Evolutionary conservation across 257 asterid species (phyloP), one percentile per base, ranked within the genome.

Genomic region (Solanum ossicruentum): DNA sequence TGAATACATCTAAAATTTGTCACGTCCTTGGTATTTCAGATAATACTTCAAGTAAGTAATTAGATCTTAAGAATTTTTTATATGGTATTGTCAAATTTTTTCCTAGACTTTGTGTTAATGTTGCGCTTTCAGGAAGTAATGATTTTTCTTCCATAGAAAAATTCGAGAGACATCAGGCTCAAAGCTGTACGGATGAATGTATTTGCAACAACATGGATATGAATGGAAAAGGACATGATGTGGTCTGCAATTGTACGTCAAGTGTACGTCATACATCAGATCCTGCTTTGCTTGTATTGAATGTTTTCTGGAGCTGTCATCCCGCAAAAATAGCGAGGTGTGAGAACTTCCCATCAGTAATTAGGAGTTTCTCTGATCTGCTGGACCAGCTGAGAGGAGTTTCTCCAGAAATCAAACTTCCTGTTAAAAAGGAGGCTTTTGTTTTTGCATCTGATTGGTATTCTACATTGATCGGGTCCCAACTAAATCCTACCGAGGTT

Each of bases 1-100:
- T 79, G 79, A 91, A 86, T 80, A 82, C 90, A n/a, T 93, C 90
- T 17, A 87, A 60, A 63, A 83, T 92, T 83, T 79, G 90, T 82
- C 73, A 28, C 20, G 55, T 36, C 57, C 67, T 78, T 9, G 65
- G 57, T 45, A 49, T 77, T 57, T 72, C 73, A 32, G 23, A 72
- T 55, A 57, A 56, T 52, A 26, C 81, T n/a, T 84, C 86, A 78
- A 73, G 86, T 84, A 84, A 57, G 86, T 73, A 21, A 21, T 77
- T 57, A 45, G 9, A 26, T 69, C 55, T 39, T 39, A 15, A 17
- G 16, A 52, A n/a, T 54, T 23, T 56, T 55, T 23, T 73, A 6
- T 51, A 77, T 51, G 45, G 82, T 13, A 51, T 51, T 77, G 61
- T 51, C 47, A 77, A 26, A 7, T 73, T 21, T 23, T 51, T 12